Evolutionary conservation across 2,329 filamentous ascomycete genomes (phyloP).

Genomic region (Trichophyton equinum): DNA sequence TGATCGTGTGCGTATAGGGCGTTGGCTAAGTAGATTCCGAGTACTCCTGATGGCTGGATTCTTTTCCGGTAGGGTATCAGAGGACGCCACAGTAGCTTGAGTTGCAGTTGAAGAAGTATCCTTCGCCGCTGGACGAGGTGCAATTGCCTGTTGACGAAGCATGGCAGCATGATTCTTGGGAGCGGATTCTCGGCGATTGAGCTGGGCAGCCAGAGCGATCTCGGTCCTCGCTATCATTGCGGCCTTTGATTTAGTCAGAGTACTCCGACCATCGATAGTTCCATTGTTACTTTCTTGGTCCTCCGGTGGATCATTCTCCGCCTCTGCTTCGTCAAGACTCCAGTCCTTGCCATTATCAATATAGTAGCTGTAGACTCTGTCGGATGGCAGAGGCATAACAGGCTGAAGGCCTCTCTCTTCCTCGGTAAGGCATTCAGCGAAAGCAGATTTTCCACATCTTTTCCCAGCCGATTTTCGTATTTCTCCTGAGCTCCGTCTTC

Average conservation of each 20-base stretch:
- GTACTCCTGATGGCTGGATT: conserved; percentile 6
- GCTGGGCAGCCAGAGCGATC: conserved; percentile 29
- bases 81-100: not conserved
- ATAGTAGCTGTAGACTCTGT: conserved; percentile 36
- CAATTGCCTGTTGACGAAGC: conserved; percentile 34
- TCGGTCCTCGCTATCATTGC: conserved; percentile 26
- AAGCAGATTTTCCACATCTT: conserved; percentile 34
- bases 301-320: conserved; percentile 14
- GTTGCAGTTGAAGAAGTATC: conserved; percentile 11
- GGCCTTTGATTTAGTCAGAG: conserved; percentile 19
- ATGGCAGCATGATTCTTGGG: conserved; percentile 36
- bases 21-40: conserved; percentile 26
- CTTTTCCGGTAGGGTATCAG: not conserved
- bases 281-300: conserved; percentile 18
- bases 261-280: conserved; percentile 17
- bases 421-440: conserved; percentile 35
- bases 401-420: conserved; percentile 35
- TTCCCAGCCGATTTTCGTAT: conserved; percentile 33
- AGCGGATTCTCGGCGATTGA: conserved; percentile 25
- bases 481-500: conserved; percentile 30
- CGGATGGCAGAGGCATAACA: conserved; percentile 33
- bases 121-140: conserved; percentile 21
- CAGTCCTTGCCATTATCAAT: conserved; percentile 31
- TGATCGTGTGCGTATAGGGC: conserved; percentile 28
- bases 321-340: conserved; percentile 20